Conservation (phyloP, 169 alveolate genomes). For the Amoebophrya sp. region DNA sequence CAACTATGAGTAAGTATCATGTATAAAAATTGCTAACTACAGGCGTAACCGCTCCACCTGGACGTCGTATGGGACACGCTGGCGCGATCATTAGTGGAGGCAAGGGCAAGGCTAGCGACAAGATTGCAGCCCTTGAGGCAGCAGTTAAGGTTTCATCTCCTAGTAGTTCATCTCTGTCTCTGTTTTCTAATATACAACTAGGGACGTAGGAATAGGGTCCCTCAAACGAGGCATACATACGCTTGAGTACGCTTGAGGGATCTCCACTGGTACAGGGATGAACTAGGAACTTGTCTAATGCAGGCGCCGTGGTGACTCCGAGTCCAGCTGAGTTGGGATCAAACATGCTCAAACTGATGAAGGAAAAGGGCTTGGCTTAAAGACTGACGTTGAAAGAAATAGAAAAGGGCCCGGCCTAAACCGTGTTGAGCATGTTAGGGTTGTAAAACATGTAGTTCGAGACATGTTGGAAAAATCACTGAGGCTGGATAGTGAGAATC, state of each 20-base stretch:
- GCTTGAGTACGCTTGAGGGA: neutral
- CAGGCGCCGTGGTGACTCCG: constrained; percentile 40
- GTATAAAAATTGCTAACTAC: neutral
- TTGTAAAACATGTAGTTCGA: too few species aligned
- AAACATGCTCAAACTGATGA: constrained; percentile 32
- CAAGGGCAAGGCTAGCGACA: constrained; percentile 92
- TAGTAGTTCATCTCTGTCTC: neutral
- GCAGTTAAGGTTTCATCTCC: constrained; percentile 45
- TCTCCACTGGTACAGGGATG: neutral
- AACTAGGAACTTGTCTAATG: neutral
- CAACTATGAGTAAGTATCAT: too few species aligned
- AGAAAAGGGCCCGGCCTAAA: too few species aligned
- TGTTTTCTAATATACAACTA: neutral
- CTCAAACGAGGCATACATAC: neutral
- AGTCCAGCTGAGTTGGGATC: constrained; percentile 47
- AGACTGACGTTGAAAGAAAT: neutral
- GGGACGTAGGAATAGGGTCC: too few species aligned
- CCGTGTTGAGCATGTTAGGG: too few species aligned
- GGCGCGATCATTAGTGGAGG: constrained; percentile 96
- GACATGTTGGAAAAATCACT: too few species aligned
- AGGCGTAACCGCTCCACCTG: constrained; percentile 91
- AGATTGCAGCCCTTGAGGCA: constrained; percentile 74
- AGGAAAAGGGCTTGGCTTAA: neutral
- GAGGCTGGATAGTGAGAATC: too few species aligned
- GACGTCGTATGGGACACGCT: constrained; percentile 95